Evolutionary conservation across 805 yeast genomes (phyloP).

Genomic region (Metschnikowia vanudenii): DNA sequence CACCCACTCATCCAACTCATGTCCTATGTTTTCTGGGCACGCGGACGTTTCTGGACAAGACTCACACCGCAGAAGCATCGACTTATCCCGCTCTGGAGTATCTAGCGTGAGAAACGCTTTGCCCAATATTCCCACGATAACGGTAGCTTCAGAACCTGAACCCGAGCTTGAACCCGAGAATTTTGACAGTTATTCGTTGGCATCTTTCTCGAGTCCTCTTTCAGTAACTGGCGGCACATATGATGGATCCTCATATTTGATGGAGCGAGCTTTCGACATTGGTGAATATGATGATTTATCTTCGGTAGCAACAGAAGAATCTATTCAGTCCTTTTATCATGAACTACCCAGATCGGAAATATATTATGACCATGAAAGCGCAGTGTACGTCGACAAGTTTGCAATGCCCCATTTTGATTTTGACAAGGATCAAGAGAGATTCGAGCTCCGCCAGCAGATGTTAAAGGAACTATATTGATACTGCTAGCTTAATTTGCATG

Average conservation of each 20-base stretch:
- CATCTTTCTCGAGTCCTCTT: neutral
- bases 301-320: constrained; percentile 24
- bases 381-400: constrained; percentile 15
- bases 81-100: too few relatives aligned
- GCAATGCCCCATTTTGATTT: constrained; percentile 17
- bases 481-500: too few relatives aligned
- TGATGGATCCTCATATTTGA: constrained; percentile 1
- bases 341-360: constrained; percentile 17
- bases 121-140: too few relatives aligned
- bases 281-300: constrained; percentile 18
- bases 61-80: neutral
- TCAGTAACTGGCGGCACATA: neutral
- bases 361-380: constrained; percentile 18
- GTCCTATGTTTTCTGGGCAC: neutral
- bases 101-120: too few relatives aligned
- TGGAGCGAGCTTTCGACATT: constrained; percentile 6
- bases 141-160: too few relatives aligned
- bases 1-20: neutral
- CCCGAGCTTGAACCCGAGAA: too few relatives aligned
- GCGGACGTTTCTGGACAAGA: neutral
- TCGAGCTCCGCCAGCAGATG: constrained; percentile 39
- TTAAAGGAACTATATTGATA: constrained; percentile 29
- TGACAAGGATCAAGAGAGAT: constrained; percentile 34
- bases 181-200: neutral
- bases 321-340: constrained; percentile 25